Conservation (phyloP, 768 basidiomycete genomes). For the Gloeopeniophorella convolvens region DNA sequence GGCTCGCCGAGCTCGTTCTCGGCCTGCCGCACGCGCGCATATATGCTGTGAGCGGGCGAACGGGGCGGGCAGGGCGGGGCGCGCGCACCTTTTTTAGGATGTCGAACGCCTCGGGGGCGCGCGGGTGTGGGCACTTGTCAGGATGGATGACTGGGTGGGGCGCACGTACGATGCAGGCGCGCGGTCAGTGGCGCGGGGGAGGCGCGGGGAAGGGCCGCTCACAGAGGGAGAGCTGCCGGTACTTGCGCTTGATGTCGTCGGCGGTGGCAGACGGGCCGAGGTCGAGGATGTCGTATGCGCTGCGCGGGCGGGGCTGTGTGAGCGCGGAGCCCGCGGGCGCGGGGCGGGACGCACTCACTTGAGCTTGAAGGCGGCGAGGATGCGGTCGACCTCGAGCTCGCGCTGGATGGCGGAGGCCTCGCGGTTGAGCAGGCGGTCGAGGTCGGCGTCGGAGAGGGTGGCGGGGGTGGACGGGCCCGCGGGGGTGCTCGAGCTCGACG, state of each 20-base stretch:
- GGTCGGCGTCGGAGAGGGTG: slow-evolving; percentile 42
- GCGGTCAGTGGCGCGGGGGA: too few species aligned
- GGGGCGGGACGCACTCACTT: slow-evolving; percentile 57
- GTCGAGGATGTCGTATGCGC: slow-evolving; percentile 92
- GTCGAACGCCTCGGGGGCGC: slow-evolving; percentile 91
- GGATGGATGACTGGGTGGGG: slow-evolving; percentile 84
- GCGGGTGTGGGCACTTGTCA: slow-evolving; percentile 87
- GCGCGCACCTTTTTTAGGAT: slow-evolving; percentile 76
- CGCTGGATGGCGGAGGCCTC: slow-evolving; percentile 84
- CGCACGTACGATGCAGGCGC: slow-evolving; percentile 48
- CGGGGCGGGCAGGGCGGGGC: background rate
- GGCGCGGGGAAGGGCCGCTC: slow-evolving; percentile 31
- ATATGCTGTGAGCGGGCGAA: background rate
- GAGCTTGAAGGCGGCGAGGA: slow-evolving; percentile 91
- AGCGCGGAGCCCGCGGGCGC: background rate
- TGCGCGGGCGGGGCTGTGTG: slow-evolving; percentile 27
- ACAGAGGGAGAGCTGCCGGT: slow-evolving; percentile 81
- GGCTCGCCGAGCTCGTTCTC: slow-evolving; percentile 78
- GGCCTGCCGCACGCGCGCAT: slow-evolving; percentile 44
- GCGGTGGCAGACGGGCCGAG: slow-evolving; percentile 62
- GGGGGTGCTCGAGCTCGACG: slow-evolving; percentile 4
- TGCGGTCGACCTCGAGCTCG: slow-evolving; percentile 85
- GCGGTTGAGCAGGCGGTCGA: slow-evolving; percentile 74
- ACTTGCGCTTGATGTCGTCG: slow-evolving; percentile 86
- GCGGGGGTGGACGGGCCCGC: slow-evolving; percentile 12